Conservation (phyloP, 192 early-diverging fungal species). For the Coemansia biformis region DNA sequence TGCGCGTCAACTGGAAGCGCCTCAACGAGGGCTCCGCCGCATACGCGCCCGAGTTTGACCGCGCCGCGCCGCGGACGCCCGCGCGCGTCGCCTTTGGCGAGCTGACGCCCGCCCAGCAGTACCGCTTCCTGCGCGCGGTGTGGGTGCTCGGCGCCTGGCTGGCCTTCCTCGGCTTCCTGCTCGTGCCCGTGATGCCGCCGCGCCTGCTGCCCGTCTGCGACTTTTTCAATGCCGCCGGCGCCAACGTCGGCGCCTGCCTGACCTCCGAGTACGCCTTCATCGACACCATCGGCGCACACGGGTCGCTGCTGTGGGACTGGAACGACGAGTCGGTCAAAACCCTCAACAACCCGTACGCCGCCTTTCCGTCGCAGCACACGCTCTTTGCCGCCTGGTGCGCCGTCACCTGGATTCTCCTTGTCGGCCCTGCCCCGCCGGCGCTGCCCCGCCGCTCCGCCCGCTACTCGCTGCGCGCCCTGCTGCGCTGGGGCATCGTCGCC, state of each 20-base stretch:
- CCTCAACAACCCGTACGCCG: slow-evolving; percentile 52
- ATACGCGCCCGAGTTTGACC: slow-evolving; percentile 11
- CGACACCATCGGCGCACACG: slow-evolving; percentile 44
- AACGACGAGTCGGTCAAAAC: slow-evolving; percentile 52
- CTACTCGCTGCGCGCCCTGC: slow-evolving; percentile 38
- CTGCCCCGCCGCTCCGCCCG: slow-evolving; percentile 12
- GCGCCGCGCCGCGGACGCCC: slow-evolving; percentile 14
- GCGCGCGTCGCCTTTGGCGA: slow-evolving; percentile 31
- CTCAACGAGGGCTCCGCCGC: slow-evolving; percentile 35
- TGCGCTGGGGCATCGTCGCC: slow-evolving; percentile 41
- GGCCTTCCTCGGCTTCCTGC: slow-evolving; percentile 45
- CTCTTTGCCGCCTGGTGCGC: slow-evolving; percentile 50
- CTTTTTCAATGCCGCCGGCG: slow-evolving; percentile 44
- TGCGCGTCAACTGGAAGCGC: slow-evolving; percentile 50
- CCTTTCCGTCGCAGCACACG: slow-evolving; percentile 51
- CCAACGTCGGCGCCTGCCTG: slow-evolving; percentile 48
- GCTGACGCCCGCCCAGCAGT: slow-evolving; percentile 49
- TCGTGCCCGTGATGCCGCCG: slow-evolving; percentile 52
- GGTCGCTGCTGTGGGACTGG: slow-evolving; percentile 53
- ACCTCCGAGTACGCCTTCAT: slow-evolving; percentile 43
- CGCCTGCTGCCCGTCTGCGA: slow-evolving; percentile 50
- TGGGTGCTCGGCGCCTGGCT: slow-evolving; percentile 51
- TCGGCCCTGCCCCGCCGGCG: slow-evolving; percentile 30
- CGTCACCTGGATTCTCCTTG: slow-evolving; percentile 41
- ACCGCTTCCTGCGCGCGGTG: slow-evolving; percentile 49